Evolutionary conservation across 2,329 filamentous ascomycete species (phyloP), one percentile per base, ranked within the genome.

Genomic region (Talaromyces atroroseus): DNA sequence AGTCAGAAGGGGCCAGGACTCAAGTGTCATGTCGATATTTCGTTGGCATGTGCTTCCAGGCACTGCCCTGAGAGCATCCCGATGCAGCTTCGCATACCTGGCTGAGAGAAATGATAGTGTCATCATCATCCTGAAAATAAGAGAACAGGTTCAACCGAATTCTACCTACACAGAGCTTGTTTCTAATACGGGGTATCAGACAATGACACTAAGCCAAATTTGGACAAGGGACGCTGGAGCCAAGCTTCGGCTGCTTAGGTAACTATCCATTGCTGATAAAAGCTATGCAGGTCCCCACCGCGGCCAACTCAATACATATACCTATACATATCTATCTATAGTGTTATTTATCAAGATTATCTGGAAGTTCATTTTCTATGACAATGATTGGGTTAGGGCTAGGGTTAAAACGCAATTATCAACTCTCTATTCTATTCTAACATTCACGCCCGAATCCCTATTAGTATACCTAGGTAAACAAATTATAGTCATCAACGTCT

Each of bases 11-110:
- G 23, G 20, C 34, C 24, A 52, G 49, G 49, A 32, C 49, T 52
- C 49, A 29, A n/a, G 49, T 29, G 24, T 42, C 36, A 26, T 52
- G 34, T 52, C 49, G 38, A 52, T 40, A 26, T 29, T 40, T n/a
- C 49, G 32, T 29, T 52, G 16, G 36, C 49, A 52, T 52, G 49
- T 52, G 49, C 49, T 52, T 52, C 49, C 49, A 52, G 49, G 34
- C 49, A 52, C 20, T 52, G 36, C 49, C 36, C n/a, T 32, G 38
- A 52, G 24, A 34, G 49, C 49, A 52, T 42, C 34, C 49, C 36
- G 36, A 52, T 52, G 38, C 49, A 52, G 49, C 36, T 52, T 52
- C 49, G 38, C 21, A 52, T 26, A 42, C 26, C 49, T 52, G 23
- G 38, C 44, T 44, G 16, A 26, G 38, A 42, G 38, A 34, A 52